Evolutionary conservation across 2,329 filamentous ascomycete genomes (phyloP).

Genomic region (Alternaria conjuncta): DNA sequence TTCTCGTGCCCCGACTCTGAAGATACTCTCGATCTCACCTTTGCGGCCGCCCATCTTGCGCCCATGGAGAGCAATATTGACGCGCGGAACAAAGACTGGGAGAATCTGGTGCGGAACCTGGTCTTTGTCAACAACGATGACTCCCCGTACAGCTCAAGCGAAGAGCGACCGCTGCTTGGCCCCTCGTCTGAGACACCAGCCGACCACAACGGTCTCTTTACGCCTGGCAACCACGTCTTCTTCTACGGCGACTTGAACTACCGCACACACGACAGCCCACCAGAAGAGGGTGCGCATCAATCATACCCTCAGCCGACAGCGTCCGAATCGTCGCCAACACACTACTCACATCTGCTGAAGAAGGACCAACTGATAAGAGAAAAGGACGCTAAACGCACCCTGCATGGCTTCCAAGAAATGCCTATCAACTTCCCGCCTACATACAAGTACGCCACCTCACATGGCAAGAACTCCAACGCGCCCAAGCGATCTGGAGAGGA

Average conservation of each 20-base stretch:
- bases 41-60: conserved; percentile 86
- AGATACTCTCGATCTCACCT: conserved; percentile 71
- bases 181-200: conserved; percentile 23
- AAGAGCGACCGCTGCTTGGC: conserved; percentile 43
- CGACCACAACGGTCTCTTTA: conserved; percentile 72
- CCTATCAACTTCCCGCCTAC: conserved; percentile 84
- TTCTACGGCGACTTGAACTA: conserved; percentile 95
- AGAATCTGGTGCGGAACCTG: conserved; percentile 77
- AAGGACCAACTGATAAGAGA: conserved; percentile 83
- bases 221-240: conserved; percentile 77
- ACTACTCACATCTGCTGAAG: conserved; percentile 71
- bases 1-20: conserved; percentile 56
- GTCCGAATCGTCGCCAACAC: conserved; percentile 55
- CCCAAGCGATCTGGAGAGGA: conserved; percentile 35
- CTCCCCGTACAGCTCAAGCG: conserved; percentile 36
- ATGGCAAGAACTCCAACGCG: conserved; percentile 3
- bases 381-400: conserved; percentile 68
- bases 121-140: conserved; percentile 66
- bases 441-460: conserved; percentile 76
- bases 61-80: conserved; percentile 82
- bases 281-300: conserved; percentile 62
- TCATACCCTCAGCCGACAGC: conserved; percentile 68
- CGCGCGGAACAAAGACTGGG: conserved; percentile 86
- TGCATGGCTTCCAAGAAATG: conserved; percentile 80
- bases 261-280: conserved; percentile 74